phyloP scores from a whole-genome alignment of 768 basidiomycete species.

The Mycena chlorophos region DNA sequence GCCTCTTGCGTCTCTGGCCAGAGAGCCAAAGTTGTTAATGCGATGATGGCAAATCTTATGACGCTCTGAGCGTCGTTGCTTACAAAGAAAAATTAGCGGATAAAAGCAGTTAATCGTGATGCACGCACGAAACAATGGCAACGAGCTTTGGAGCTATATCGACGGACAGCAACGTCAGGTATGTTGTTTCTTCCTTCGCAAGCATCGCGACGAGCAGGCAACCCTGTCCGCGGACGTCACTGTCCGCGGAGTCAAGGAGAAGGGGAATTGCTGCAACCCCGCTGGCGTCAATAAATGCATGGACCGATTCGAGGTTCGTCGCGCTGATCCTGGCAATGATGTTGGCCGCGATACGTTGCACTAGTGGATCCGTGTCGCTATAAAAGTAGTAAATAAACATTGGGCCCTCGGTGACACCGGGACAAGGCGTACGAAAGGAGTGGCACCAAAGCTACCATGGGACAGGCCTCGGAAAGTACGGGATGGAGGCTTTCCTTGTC shows the following conservation, averaged over 20 bases:
- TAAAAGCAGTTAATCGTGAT: not conserved
- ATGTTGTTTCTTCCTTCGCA: not conserved
- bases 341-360: no score
- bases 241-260: not conserved
- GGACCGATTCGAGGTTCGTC: not conserved
- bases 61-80: not conserved
- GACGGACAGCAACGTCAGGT: not conserved
- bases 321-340: no score
- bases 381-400: no score
- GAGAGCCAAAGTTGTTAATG: not conserved
- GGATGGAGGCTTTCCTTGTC: no score
- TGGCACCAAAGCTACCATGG: no score
- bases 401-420: no score
- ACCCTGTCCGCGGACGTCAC: not conserved
- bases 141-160: not conserved
- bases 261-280: not conserved
- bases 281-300: not conserved
- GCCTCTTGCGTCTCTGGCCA: not conserved
- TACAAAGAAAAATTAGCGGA: not conserved
- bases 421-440: no score
- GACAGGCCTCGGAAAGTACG: no score
- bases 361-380: no score
- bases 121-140: not conserved
- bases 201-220: not conserved
- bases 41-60: not conserved